Evolutionary conservation across 805 yeast species (phyloP), one percentile per base, ranked within the genome.

Genomic region (Yarrowia sp.): DNA sequence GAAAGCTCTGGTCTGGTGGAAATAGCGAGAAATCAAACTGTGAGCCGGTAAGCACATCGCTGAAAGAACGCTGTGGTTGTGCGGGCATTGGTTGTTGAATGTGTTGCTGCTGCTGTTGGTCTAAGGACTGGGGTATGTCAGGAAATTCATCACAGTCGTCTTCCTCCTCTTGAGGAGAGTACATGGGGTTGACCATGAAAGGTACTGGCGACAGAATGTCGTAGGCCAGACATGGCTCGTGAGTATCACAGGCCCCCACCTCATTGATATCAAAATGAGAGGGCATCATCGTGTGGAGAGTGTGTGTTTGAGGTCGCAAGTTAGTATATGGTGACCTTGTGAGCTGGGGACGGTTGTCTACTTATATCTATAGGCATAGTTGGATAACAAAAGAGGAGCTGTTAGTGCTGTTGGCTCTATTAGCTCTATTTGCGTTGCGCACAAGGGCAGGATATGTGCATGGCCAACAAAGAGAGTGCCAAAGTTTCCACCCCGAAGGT

Each of bases 221-320:
- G 47, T 55, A 55, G 17, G 39, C 61, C 47, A 55, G 13, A 8
- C 61, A 55, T 1, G 45, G 61, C 47, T 55, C 61, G 33, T 55
- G 61, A 18, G 61, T 55, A 31, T 55, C 47, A 17, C 38, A 39
- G 39, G 38, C 28, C 47, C 39, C 47, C 38, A 55, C 61, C 61
- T 55, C 61, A 55, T 55, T 55, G 47, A 55, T 39, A 55, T 55
- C 61, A 39, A 55, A 55, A 55, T 55, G 61, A 55, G 61, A 55
- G 61, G 61, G 61, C 61, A 55, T 55, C 61, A 55, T 55, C 38
- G 61, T 55, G 61, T 31, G 10, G 45, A 18, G 31, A 10, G 5
- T 17, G 43, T 15, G 22, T 41, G 43, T 3, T 38, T 10, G 42
- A 14, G 42, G 3, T 32, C 35, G 14, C n/a, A 9, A 31, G 41